Evolutionary conservation across 2,329 filamentous ascomycete genomes (phyloP), one percentile per base, ranked within the genome.

Genomic region (Microsporum canis): DNA sequence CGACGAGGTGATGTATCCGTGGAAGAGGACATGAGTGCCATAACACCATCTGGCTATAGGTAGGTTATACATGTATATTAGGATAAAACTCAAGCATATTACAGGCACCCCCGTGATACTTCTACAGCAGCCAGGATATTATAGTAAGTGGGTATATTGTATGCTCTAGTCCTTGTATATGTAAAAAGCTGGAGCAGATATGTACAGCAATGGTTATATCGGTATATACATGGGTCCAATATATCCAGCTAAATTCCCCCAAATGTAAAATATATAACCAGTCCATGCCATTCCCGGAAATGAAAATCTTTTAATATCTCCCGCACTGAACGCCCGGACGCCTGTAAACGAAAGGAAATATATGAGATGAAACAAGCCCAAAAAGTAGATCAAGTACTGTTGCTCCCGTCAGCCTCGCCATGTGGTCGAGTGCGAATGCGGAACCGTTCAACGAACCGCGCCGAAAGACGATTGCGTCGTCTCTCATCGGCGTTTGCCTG

Each of bases 1-100:
- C 71, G 88, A 91, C 71, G 81, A 85, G 60, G 78, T 91, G 23
- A 79, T 77, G 63, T 87, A 84, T 70, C 84, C 84, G 4, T 85
- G 78, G 71, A 85, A 84, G 73, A 49, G 29, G 45, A 49, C 45
- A 29, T 49, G 23, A 14, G 12, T 2, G n/a, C 17, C 4, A 39
- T 39, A 39, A 27, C 38, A n/a, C 7, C 10, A 4, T 41, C 38
- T 29, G 7, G 4, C 3, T 12, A 12, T 49, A 49, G 23, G 7
- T 29, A 31, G 6, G 27, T 27, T 23, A 27, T 47, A 47, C 12
- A 27, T 49, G 45, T 49, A 49, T 31, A 49, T 29, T 49, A 49
- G 45, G 45, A 49, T 49, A 49, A 29, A 49, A 27, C 23, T 27
- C 8, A 49, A 7, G 14, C 38, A 39, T 39, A 7, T 39, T 23